Conservation (phyloP, 306 rosid species). For the Morella rubra region DNA sequence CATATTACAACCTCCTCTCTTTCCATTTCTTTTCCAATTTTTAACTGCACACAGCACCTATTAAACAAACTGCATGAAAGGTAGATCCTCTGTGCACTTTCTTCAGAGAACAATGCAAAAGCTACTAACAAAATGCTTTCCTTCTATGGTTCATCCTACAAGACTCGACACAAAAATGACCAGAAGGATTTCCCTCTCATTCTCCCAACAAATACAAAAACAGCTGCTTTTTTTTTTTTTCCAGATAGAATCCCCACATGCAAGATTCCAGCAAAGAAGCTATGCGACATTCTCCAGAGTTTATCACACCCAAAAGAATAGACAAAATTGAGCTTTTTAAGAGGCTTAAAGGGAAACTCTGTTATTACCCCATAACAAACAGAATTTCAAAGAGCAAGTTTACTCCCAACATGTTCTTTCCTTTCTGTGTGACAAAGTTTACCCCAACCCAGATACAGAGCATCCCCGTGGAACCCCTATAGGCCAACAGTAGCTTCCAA, state of each 20-base stretch:
- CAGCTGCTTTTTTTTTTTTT: no score
- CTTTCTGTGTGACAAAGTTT: no score
- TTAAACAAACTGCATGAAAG: neutral
- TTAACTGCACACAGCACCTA: neutral
- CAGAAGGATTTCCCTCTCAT: neutral
- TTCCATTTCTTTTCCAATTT: neutral
- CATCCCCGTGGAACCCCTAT: no score
- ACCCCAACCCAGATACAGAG: no score
- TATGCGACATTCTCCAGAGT: neutral
- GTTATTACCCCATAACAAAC: no score
- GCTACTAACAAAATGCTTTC: neutral
- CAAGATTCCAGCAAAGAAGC: neutral
- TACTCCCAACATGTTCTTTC: no score
- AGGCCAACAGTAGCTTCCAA: no score
- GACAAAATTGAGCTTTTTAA: no score
- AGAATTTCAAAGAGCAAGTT: no score
- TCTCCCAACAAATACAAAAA: neutral
- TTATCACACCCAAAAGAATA: neutral
- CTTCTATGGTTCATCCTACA: neutral
- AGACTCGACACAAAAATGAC: neutral
- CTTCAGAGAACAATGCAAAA: neutral
- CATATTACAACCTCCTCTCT: neutral
- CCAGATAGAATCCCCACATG: neutral
- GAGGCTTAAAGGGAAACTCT: no score
- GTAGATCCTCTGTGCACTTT: neutral